Evolutionary conservation across 2,329 filamentous ascomycete genomes (phyloP).

Genomic region (Thelonectria rubi): DNA sequence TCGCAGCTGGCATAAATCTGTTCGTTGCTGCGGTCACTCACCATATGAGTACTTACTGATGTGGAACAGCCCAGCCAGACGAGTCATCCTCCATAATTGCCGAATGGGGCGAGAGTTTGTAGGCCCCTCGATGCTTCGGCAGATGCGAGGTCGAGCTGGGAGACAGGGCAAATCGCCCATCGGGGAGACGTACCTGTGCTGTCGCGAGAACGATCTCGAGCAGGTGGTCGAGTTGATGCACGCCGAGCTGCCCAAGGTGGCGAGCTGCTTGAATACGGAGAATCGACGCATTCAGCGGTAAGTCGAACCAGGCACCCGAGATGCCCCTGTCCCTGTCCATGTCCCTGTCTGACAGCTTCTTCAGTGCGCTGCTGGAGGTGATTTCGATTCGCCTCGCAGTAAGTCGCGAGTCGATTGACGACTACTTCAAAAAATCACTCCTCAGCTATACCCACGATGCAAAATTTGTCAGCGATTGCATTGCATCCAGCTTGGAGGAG

Average conservation of each 20-base stretch:
- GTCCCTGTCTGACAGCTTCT: constrained; percentile 26
- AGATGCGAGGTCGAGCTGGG: constrained; percentile 82
- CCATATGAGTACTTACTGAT: constrained; percentile 23
- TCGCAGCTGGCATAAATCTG: constrained; percentile 85
- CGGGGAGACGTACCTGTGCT: constrained; percentile 82
- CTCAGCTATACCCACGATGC: constrained; percentile 66
- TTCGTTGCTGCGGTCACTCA: constrained; percentile 34
- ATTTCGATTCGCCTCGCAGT: constrained; percentile 74
- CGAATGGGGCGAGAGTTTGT: constrained; percentile 80
- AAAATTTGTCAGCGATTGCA: constrained; percentile 59
- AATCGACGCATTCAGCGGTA: constrained; percentile 74
- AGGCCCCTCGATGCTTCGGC: constrained; percentile 81
- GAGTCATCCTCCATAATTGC: constrained; percentile 79
- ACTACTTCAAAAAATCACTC: constrained; percentile 75
- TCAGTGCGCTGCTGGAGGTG: constrained; percentile 74
- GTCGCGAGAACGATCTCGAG: constrained; percentile 72
- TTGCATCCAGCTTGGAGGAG: constrained; percentile 68
- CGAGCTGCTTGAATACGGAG: constrained; percentile 73
- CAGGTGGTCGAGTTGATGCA: constrained; percentile 75
- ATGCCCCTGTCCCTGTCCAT: not conserved
- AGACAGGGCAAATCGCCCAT: constrained; percentile 81
- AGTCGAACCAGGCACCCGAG: not conserved
- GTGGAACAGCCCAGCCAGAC: constrained; percentile 62
- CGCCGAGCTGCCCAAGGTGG: constrained; percentile 74
- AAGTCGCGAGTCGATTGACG: constrained; percentile 69